Conservation (phyloP, 1,284 basidiomycete genomes). For the Xerocomus amazonicus region DNA sequence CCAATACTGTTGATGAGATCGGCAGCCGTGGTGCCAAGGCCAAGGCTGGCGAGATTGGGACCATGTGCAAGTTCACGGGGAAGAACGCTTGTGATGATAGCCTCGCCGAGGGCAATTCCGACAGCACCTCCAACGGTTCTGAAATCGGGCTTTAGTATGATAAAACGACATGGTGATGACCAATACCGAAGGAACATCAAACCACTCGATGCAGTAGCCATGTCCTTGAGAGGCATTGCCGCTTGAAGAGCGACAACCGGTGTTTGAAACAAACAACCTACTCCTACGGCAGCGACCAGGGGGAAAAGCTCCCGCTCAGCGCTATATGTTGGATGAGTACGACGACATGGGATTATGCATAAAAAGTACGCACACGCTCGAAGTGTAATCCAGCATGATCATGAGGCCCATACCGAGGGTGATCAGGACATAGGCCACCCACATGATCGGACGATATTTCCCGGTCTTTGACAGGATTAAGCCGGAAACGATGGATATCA, state of each 20-base stretch:
- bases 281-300: slow-evolving; percentile 55
- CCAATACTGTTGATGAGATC: slow-evolving; percentile 56
- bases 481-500: slow-evolving; percentile 59
- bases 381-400: slow-evolving; percentile 42
- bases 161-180: background rate
- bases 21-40: slow-evolving; percentile 48
- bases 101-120: slow-evolving; percentile 69
- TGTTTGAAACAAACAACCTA: slow-evolving; percentile 65
- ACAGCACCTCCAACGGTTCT: slow-evolving; percentile 77
- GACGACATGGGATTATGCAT: background rate
- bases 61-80: slow-evolving; percentile 47
- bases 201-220: slow-evolving; percentile 72
- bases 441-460: slow-evolving; percentile 62
- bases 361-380: slow-evolving; percentile 41
- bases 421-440: slow-evolving; percentile 52
- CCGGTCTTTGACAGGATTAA: slow-evolving; percentile 56
- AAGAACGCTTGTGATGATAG: slow-evolving; percentile 63
- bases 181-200: slow-evolving; percentile 67
- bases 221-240: slow-evolving; percentile 77
- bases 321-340: background rate
- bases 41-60: slow-evolving; percentile 36
- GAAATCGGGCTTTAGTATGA: background rate
- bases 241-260: slow-evolving; percentile 73
- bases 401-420: slow-evolving; percentile 63
- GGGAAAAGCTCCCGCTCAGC: slow-evolving; percentile 46